Evolutionary conservation across 805 yeast genomes (phyloP).

Genomic region (Spathaspora passalidarum): DNA sequence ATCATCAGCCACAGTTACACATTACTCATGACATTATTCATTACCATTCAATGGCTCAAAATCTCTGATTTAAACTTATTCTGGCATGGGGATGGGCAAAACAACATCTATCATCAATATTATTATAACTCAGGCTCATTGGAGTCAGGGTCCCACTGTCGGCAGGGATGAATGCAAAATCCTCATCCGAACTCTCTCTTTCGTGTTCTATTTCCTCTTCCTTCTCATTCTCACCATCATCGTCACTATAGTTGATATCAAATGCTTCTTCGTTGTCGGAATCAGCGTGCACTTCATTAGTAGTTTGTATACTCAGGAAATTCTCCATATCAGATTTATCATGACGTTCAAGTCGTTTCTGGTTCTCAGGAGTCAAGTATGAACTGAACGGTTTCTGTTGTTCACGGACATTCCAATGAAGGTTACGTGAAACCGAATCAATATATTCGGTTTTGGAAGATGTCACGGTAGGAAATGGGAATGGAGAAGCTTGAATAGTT

Average conservation of each 20-base stretch:
- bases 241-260: constrained; percentile 37
- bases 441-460: constrained; percentile 72
- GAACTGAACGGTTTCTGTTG: constrained; percentile 71
- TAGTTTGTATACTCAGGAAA: constrained; percentile 14
- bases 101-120: constrained; percentile 35
- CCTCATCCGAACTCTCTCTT: constrained; percentile 15
- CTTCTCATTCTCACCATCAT: constrained; percentile 11
- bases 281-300: constrained; percentile 7
- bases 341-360: constrained; percentile 1
- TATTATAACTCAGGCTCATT: constrained; percentile 14
- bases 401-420: constrained; percentile 93
- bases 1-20: too few relatives aligned
- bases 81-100: constrained; percentile 45
- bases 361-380: constrained; percentile 8
- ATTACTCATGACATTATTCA: too few relatives aligned
- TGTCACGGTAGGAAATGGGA: constrained; percentile 90
- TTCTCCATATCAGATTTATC: constrained; percentile 10
- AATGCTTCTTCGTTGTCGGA: constrained; percentile 20
- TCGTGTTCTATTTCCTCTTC: constrained; percentile 5
- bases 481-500: constrained; percentile 79
- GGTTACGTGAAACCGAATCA: constrained; percentile 78
- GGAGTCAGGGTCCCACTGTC: constrained; percentile 33
- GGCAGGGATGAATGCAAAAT: constrained; percentile 26
- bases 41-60: neutral
- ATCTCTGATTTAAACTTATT: constrained; percentile 17